Conservation (phyloP, 306 rosid species). For the Gastrolobium bilobum region DNA sequence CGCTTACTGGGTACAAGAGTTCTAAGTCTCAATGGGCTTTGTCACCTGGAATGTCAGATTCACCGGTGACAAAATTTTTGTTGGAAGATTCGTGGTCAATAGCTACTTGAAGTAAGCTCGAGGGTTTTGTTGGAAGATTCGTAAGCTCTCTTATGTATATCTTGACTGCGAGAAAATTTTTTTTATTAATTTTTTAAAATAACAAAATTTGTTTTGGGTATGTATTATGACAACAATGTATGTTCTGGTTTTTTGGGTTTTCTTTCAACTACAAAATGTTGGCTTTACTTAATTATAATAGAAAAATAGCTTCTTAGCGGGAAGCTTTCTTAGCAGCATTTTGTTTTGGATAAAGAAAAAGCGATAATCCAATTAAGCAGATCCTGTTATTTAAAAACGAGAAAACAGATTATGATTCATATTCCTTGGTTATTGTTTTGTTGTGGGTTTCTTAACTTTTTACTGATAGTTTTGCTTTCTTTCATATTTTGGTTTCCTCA, state of each 20-base stretch:
- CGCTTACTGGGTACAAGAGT: constrained; percentile 59
- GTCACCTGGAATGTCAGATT: constrained; percentile 75
- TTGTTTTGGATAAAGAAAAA: background rate
- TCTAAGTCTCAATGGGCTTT: constrained; percentile 81
- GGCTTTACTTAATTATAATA: background rate
- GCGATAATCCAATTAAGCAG: background rate
- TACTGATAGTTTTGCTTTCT: background rate
- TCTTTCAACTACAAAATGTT: background rate
- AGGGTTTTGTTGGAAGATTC: background rate
- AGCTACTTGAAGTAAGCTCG: background rate
- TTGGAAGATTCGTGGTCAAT: too few relatives aligned
- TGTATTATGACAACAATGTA: background rate
- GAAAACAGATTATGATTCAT: background rate
- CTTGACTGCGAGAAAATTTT: background rate
- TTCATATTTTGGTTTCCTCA: background rate
- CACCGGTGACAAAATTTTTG: too few relatives aligned
- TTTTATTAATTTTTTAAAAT: background rate
- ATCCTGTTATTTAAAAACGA: background rate
- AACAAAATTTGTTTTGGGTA: background rate
- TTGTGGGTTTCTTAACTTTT: background rate
- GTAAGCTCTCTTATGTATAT: background rate
- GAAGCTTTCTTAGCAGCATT: background rate
- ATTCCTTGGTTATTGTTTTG: background rate
- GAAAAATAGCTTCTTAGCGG: background rate
- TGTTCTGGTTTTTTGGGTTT: background rate